phyloP scores from a whole-genome alignment of 768 basidiomycete genomes.

The Tulasnella sp. region DNA sequence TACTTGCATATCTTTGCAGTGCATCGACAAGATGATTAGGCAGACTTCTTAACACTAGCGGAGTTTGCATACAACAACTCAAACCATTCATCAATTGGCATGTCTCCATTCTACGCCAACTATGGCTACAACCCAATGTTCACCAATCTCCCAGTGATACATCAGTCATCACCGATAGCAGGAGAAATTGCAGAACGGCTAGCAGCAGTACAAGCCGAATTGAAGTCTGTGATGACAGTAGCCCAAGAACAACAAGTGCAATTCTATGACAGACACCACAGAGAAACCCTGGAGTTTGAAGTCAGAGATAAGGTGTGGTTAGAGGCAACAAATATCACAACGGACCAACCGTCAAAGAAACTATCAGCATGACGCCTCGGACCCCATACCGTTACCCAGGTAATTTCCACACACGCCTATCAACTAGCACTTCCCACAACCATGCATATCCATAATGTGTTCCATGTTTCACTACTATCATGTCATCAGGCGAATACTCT shows the following conservation, averaged over 20 bases:
- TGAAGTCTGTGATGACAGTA: conserved; percentile 26
- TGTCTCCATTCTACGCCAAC: conserved; percentile 32
- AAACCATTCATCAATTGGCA: conserved; percentile 26
- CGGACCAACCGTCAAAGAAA: too few species aligned
- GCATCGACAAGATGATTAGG: conserved; percentile 34
- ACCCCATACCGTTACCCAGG: too few species aligned
- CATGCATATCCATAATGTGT: too few species aligned
- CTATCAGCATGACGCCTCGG: too few species aligned
- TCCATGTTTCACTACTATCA: too few species aligned
- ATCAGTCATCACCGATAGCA: conserved; percentile 24
- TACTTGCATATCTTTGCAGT: conserved; percentile 23
- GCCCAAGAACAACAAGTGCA: conserved; percentile 25
- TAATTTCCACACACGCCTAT: too few species aligned
- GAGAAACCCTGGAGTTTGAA: neutral
- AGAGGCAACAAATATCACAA: too few species aligned
- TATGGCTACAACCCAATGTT: conserved; percentile 24
- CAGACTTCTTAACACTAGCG: conserved; percentile 30
- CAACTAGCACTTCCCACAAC: too few species aligned
- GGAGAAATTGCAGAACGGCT: conserved; percentile 25
- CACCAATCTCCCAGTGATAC: neutral
- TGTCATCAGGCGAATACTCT: too few species aligned
- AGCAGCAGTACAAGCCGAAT: conserved; percentile 27
- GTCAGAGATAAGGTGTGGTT: too few species aligned
- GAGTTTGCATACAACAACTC: conserved; percentile 35
- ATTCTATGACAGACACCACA: conserved; percentile 24